A percentile compares a stretch with the other conserved stretches of the same genome.
phyloP scores from a whole-genome alignment of 805 yeast genomes.

The Lipomyces japonicus region DNA sequence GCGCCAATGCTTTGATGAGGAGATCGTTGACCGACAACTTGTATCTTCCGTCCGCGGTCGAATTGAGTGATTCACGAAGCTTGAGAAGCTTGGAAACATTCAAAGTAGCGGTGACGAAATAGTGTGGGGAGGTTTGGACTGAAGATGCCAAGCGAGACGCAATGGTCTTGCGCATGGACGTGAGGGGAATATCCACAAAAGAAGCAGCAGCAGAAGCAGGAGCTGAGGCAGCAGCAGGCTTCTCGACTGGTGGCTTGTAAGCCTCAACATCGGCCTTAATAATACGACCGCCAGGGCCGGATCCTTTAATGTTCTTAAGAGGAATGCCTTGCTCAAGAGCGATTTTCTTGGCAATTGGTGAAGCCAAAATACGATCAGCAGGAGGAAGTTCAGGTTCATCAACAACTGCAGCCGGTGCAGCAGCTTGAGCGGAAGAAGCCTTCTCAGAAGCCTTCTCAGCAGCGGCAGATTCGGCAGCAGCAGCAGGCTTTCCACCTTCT shows the following conservation, averaged over 20 bases:
- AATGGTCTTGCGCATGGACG: conserved; percentile 90
- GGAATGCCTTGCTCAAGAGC: conserved; percentile 91
- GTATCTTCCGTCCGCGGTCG: conserved; percentile 78
- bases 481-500: conserved; percentile 38
- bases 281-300: conserved; percentile 96
- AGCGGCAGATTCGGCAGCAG: conserved; percentile 41
- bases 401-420: conserved; percentile 40
- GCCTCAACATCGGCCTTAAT: conserved; percentile 84
- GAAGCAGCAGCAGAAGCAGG: conserved; percentile 48
- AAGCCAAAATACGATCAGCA: conserved; percentile 79
- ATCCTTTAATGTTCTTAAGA: conserved; percentile 76
- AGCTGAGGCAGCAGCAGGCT: conserved; percentile 39
- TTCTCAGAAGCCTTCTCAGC: conserved; percentile 33
- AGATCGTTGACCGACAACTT: conserved; percentile 92
- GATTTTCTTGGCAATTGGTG: conserved; percentile 89
- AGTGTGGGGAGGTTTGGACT: conserved; percentile 82
- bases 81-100: conserved; percentile 87
- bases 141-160: conserved; percentile 85
- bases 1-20: conserved; percentile 88
- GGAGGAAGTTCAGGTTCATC: conserved; percentile 27
- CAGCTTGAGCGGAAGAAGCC: conserved; percentile 37
- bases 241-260: conserved; percentile 46
- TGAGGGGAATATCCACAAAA: conserved; percentile 78
- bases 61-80: conserved; percentile 85
- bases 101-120: conserved; percentile 81